Conservation (phyloP, 371 early-diverging fungal species). For the Actinomucor elegans region DNA sequence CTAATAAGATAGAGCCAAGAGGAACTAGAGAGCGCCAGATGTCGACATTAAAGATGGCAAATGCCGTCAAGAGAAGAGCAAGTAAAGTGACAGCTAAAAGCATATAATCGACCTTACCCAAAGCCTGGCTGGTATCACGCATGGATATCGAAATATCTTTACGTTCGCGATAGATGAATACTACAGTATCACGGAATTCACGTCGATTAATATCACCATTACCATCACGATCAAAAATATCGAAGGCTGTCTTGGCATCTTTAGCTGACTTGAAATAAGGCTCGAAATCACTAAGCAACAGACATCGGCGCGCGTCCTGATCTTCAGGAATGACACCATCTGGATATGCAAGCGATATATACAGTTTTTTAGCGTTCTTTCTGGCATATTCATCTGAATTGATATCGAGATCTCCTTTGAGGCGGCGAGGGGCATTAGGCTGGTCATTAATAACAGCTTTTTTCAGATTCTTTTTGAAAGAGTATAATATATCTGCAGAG, state of each 20-base stretch:
- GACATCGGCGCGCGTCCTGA: conserved; percentile 16
- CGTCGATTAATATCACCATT: conserved; percentile 66
- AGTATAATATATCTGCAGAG: conserved; percentile 13
- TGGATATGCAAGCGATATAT: conserved; percentile 27
- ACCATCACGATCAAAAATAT: conserved; percentile 64
- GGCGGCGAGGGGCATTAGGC: conserved; percentile 12
- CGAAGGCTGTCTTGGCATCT: conserved; percentile 64
- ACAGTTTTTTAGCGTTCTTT: conserved; percentile 33
- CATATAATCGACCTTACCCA: conserved; percentile 66
- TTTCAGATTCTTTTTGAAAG: conserved; percentile 25
- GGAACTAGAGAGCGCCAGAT: conserved; percentile 36
- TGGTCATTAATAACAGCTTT: conserved; percentile 28
- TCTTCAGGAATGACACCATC: conserved; percentile 11
- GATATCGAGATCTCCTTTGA: conserved; percentile 17
- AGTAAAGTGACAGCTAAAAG: conserved; percentile 49
- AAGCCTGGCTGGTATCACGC: conserved; percentile 59
- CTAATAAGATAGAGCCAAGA: conserved; percentile 55
- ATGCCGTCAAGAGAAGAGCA: conserved; percentile 38
- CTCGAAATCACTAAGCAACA: conserved; percentile 48
- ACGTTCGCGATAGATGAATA: conserved; percentile 64
- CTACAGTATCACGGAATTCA: conserved; percentile 60
- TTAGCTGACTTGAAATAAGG: conserved; percentile 51
- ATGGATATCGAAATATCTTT: conserved; percentile 55
- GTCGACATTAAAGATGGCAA: conserved; percentile 59
- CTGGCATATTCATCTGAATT: conserved; percentile 30